Evolutionary conservation across 805 yeast genomes (phyloP).

Genomic region (Vanderwaltozyma polyspora): DNA sequence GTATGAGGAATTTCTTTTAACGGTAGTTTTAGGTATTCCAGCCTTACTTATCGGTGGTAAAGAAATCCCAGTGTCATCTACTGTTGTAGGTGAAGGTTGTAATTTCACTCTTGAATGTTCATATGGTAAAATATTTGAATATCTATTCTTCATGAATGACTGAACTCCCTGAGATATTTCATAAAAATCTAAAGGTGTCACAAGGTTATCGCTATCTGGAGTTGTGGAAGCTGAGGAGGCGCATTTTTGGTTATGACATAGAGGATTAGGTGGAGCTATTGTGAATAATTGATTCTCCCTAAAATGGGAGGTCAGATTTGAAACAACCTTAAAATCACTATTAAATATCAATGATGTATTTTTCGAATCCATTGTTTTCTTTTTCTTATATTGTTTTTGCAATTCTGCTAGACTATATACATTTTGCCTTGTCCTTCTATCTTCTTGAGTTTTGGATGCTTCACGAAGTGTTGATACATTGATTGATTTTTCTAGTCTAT

Average conservation of each 20-base stretch:
- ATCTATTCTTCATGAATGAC: conserved; percentile 68
- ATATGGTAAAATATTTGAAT: conserved; percentile 76
- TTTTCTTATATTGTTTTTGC: conserved; percentile 15
- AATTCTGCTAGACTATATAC: conserved; percentile 16
- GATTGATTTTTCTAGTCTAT: conserved; percentile 15
- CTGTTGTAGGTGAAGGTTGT: conserved; percentile 25
- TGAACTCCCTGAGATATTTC: conserved; percentile 62
- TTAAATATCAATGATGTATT: not conserved
- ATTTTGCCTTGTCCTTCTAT: conserved; percentile 5
- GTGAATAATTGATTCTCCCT: not conserved
- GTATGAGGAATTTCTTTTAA: conserved; percentile 1
- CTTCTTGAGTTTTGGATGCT: no score
- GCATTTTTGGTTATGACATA: not conserved
- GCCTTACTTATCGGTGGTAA: not conserved
- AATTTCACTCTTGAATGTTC: conserved; percentile 68
- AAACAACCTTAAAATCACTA: not conserved
- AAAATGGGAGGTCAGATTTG: no score
- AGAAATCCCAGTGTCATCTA: not conserved
- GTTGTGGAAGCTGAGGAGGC: conserved; percentile 6
- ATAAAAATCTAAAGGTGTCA: conserved; percentile 24
- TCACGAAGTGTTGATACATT: not conserved
- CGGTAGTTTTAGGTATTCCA: not conserved
- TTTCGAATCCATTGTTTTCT: conserved; percentile 1
- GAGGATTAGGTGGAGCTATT: conserved; percentile 1
- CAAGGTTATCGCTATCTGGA: conserved; percentile 9